phyloP scores from a whole-genome alignment of 2,329 filamentous ascomycete genomes.

The Amauroascus verrucosus region DNA sequence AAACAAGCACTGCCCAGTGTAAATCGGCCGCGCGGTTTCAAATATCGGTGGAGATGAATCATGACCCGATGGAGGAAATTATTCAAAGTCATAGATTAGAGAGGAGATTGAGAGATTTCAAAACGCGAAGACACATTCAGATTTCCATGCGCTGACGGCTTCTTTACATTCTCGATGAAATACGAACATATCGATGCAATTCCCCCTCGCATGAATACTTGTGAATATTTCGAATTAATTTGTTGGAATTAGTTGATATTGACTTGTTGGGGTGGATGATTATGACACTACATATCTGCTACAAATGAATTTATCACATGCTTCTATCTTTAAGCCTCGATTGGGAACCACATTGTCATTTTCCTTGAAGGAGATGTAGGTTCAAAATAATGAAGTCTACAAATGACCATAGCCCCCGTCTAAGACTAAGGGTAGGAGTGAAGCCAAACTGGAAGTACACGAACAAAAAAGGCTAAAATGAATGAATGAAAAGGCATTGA shows the following conservation, averaged over 20 bases:
- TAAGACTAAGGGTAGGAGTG: too few relatives aligned
- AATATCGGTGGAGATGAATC: neutral
- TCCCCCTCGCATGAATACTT: neutral
- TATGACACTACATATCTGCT: neutral
- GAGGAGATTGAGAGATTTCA: neutral
- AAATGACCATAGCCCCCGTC: too few relatives aligned
- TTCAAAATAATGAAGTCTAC: too few relatives aligned
- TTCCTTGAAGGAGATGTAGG: too few relatives aligned
- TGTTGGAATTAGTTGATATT: neutral
- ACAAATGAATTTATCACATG: neutral
- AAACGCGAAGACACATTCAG: neutral
- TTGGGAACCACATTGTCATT: too few relatives aligned
- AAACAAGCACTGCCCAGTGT: conserved; percentile 24
- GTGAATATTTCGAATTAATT: neutral
- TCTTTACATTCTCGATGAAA: neutral
- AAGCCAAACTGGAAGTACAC: too few relatives aligned
- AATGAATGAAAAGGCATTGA: too few relatives aligned
- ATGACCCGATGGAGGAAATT: neutral
- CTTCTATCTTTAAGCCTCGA: too few relatives aligned
- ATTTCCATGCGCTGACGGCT: neutral
- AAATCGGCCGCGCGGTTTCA: neutral
- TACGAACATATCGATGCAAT: neutral
- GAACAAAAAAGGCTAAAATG: too few relatives aligned
- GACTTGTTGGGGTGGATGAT: neutral
- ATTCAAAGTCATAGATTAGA: neutral